These are phyloP conservation scores for Chenopodium quinoa DNA, from an alignment of 148 eudicot genomes.

Conservation along the genomic window DNA sequence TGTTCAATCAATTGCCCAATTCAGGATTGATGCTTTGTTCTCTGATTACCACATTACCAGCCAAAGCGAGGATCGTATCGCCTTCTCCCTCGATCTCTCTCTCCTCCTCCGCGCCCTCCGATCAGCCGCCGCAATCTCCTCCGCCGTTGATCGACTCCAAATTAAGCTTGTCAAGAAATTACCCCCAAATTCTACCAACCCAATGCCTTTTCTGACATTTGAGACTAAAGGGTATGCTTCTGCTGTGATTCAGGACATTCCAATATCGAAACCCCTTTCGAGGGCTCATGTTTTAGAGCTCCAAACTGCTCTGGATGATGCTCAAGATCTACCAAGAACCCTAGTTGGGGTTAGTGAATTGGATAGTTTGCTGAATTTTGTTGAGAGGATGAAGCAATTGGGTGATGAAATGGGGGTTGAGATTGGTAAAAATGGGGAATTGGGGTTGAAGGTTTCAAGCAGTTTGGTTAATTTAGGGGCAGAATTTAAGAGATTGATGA, in stretches of 20 bases:
- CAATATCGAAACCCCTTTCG: conserved; percentile 89
- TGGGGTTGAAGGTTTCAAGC: conserved; percentile 71
- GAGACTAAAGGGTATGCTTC: conserved; percentile 80
- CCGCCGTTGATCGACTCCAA: conserved; percentile 47
- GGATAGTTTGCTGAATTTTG: conserved; percentile 53
- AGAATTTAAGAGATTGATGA: conserved; percentile 60
- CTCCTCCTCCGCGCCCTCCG: conserved; percentile 87
- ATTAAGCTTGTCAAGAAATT: conserved; percentile 88
- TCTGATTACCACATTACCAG: conserved; percentile 75
- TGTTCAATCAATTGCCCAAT: conserved; percentile 78
- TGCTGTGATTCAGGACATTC: conserved; percentile 90
- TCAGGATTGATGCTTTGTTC: conserved; percentile 63
- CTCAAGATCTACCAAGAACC: conserved; percentile 72
- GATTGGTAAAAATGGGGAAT: conserved; percentile 59
- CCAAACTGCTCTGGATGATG: conserved; percentile 60
- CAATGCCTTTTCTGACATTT: conserved; percentile 74
- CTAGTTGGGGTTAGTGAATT: conserved; percentile 71
- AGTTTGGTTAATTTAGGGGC: conserved; percentile 79
- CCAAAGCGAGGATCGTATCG: conserved; percentile 74
- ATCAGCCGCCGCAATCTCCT: conserved; percentile 58
- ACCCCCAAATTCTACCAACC: conserved; percentile 59
- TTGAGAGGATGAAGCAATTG: conserved; percentile 84
- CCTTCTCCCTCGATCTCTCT: conserved; percentile 72
- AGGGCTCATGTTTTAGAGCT: conserved; percentile 69
- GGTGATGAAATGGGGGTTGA: conserved; percentile 72